Evolutionary conservation across 176 grass and related monocot genomes (phyloP).

Genomic region (Echinochloa phyllopogon): DNA sequence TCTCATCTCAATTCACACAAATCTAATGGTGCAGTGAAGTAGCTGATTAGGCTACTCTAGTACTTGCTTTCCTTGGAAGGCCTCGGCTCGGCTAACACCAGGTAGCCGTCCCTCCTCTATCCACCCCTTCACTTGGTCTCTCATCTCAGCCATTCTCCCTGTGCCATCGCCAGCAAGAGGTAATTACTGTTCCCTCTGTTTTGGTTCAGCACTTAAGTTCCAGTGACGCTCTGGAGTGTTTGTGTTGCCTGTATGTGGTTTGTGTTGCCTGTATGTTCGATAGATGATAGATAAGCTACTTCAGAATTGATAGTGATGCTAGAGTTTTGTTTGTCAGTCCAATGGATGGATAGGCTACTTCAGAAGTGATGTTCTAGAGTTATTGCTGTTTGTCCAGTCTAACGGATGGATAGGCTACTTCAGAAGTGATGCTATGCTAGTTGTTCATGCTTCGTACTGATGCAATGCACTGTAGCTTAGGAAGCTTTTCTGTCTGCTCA

Average conservation of each 20-base stretch:
- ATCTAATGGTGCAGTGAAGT: constrained; percentile 25
- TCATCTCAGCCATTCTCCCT: background rate
- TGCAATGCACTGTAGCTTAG: background rate
- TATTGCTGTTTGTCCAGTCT: background rate
- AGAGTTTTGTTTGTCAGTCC: too few relatives aligned
- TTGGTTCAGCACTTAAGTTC: background rate
- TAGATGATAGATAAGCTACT: too few relatives aligned
- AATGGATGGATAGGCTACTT: background rate
- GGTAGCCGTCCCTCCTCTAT: constrained; percentile 10
- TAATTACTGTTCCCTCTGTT: constrained; percentile 29
- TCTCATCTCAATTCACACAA: constrained; percentile 51
- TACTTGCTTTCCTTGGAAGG: background rate
- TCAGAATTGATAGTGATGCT: too few relatives aligned
- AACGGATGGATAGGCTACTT: background rate
- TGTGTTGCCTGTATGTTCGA: too few relatives aligned
- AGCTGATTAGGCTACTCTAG: constrained; percentile 24
- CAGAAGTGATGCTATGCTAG: background rate
- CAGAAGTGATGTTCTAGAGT: background rate
- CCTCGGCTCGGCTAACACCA: background rate
- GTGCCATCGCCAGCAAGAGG: background rate
- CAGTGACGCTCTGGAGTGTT: background rate
- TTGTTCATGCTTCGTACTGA: background rate
- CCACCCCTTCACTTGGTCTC: background rate
- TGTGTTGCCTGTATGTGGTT: background rate
- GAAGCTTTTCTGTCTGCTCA: background rate